These are phyloP conservation scores for Leishmania turanica DNA, from an alignment of 208 protist species.

Conservation along the genomic window DNA sequence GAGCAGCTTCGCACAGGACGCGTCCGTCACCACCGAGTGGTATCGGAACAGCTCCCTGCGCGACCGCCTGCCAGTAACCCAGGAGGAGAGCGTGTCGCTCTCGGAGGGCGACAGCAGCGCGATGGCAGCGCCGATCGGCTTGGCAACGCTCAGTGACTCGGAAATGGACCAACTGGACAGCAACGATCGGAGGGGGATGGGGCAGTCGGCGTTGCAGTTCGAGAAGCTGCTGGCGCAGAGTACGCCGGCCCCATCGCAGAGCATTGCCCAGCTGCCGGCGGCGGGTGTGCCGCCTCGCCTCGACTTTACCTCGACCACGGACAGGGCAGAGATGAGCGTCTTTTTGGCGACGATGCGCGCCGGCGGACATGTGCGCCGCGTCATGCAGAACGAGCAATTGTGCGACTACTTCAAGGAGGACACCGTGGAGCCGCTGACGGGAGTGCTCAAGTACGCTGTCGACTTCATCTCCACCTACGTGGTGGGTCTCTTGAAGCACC, in stretches of 20 bases:
- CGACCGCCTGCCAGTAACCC: background rate
- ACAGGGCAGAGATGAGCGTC: slow-evolving; percentile 61
- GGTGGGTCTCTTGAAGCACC: slow-evolving; percentile 29
- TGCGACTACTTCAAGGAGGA: background rate
- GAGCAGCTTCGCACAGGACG: background rate
- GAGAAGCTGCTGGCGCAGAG: slow-evolving; percentile 9
- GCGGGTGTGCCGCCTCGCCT: slow-evolving; percentile 64
- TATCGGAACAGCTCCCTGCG: background rate
- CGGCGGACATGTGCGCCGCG: slow-evolving; percentile 44
- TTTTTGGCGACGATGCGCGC: slow-evolving; percentile 52
- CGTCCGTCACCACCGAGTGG: background rate
- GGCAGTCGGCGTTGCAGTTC: slow-evolving; percentile 1
- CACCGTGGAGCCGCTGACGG: slow-evolving; percentile 24
- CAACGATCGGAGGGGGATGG: background rate
- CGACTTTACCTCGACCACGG: slow-evolving; percentile 70
- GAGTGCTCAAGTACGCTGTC: slow-evolving; percentile 16
- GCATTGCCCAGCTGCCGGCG: slow-evolving; percentile 3
- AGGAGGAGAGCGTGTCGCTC: background rate
- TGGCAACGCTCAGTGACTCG: slow-evolving; percentile 16
- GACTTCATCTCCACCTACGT: slow-evolving; percentile 28
- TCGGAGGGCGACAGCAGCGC: background rate
- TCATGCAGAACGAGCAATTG: slow-evolving; percentile 34
- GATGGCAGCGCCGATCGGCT: background rate
- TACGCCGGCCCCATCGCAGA: background rate
- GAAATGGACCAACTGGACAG: slow-evolving; percentile 18